Base-by-base conservation (phyloP, 192 early-diverging fungal genomes). In the Spinellus fusiger region DNA sequence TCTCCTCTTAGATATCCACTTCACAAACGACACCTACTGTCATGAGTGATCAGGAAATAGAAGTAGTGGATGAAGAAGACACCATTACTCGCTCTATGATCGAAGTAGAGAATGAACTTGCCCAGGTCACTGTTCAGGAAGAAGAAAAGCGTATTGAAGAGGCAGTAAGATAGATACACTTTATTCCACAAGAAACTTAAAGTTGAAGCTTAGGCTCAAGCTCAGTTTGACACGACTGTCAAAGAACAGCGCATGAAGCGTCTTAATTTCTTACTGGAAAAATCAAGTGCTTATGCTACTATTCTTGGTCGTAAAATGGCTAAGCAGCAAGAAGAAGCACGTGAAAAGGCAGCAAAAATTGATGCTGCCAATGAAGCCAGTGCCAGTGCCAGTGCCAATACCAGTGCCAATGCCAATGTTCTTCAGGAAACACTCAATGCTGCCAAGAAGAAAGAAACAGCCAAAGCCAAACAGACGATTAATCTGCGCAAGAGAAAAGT, bases 261-360 rank as follows among this genome's bases (percentile, higher is more conserved):
- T 22, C 74, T 93, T 10, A 77, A 90, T 56, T 90, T 89, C 63
- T 77, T 95, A 56, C 73, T 95, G 4, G 87, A 89, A 65, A 88
- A 87, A 62, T 91, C 93, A 0, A 81, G 89, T 2, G 81, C 88
- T 0, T 95, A 93, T 68, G 85, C 86, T 35, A 80, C 78, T 28
- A 92, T 93, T 65, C 73, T 95, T 2, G 80, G 84, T 1, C 66
- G 80, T n/a, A 85, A 88, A 69, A 73, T 95, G 51, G 85, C 92
- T 53, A 78, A 73, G 52, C 86, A 89, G 49, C 86, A 90, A 56
- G 70, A 82, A 37, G 85, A 92, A 60, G 81, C 82, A 35, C 72
- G 79, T 10, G 79, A 78, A 40, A 77, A 62, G 34, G 72, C 79
- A 18, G 49, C 62, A 20, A 26, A 62, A 12, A 16, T 62, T 22